Evolutionary conservation across 78 protist species (phyloP).

Genomic region (Polysphondylium violaceum): DNA sequence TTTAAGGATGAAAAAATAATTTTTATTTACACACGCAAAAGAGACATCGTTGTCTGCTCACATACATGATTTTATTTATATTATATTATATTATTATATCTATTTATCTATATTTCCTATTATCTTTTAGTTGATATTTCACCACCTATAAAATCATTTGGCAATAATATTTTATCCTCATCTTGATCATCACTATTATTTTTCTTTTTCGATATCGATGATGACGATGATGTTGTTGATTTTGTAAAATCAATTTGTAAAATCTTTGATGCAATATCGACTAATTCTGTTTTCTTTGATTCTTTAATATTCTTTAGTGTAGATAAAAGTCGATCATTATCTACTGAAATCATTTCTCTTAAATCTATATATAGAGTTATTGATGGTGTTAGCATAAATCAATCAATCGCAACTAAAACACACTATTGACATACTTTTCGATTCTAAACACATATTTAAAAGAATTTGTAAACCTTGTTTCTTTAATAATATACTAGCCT

Average conservation of each 20-base stretch:
- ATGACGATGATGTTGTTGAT: too few species aligned
- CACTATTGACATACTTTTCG: slow-evolving; percentile 5
- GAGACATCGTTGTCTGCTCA: too few species aligned
- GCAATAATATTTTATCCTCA: too few species aligned
- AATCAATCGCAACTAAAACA: neutral
- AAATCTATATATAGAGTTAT: neutral
- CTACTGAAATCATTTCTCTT: slow-evolving; percentile 33
- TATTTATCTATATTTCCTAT: too few species aligned
- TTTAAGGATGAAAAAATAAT: too few species aligned
- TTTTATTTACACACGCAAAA: too few species aligned
- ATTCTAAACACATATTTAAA: slow-evolving; percentile 22
- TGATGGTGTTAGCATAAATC: neutral
- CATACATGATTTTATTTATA: too few species aligned
- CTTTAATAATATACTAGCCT: neutral
- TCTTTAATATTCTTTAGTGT: neutral
- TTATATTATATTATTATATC: too few species aligned
- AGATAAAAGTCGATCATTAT: slow-evolving; percentile 6
- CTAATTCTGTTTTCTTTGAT: neutral
- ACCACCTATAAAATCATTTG: too few species aligned
- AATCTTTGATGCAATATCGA: slow-evolving; percentile 1
- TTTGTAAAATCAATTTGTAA: slow-evolving; percentile 24
- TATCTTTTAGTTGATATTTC: too few species aligned
- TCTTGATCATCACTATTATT: slow-evolving; percentile 1
- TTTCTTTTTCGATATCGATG: neutral
- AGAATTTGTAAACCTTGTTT: slow-evolving; percentile 37